Evolutionary conservation across 75 land plant species (phyloP), one percentile per base, ranked within the genome.

Genomic region (Azolla pinnata): DNA sequence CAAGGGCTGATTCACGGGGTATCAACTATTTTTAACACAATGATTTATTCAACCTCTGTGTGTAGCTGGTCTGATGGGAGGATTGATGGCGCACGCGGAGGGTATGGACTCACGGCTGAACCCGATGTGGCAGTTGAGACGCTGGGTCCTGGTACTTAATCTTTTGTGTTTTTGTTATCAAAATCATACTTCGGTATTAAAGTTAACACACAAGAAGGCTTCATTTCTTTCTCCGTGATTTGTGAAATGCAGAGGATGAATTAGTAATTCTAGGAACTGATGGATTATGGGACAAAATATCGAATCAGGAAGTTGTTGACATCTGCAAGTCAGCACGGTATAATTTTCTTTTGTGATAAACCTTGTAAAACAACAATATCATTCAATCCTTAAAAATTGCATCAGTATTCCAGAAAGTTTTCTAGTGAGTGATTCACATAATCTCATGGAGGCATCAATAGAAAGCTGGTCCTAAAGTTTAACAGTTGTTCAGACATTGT

Each of bases 101-200:
- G 79, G 44, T 76, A 56, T 67, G 79, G 79, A 5, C 70, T 76
- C 50, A 76, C 58, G 18, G 79, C 76, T 7, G 79, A 76, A 33
- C 79, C 79, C 31, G 33, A 74, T 60, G 71, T 76, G n/a, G 54
- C 65, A 29, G 70, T 76, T 24, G 66, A 76, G 62, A 61, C 69
- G 4, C 25, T 76, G 9, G 31, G 65, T 51, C 60, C 60, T 34
- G 79, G 79, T 76, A 72, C n/a, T n/a, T n/a, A n/a, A n/a, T n/a
- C n/a, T n/a, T n/a, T n/a, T n/a, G n/a, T n/a, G n/a, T n/a, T n/a
- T n/a, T n/a, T n/a, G n/a, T n/a, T n/a, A n/a, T n/a, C n/a, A n/a
- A n/a, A n/a, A n/a, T n/a, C n/a, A n/a, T n/a, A n/a, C n/a, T n/a
- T n/a, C n/a, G n/a, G n/a, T n/a, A n/a, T n/a, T 28, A 38, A 27